Percentiles rank a stretch among this genome's conserved stretches.
phyloP scores from a whole-genome alignment of 148 eudicot genomes.

The Euryodendron excelsum region DNA sequence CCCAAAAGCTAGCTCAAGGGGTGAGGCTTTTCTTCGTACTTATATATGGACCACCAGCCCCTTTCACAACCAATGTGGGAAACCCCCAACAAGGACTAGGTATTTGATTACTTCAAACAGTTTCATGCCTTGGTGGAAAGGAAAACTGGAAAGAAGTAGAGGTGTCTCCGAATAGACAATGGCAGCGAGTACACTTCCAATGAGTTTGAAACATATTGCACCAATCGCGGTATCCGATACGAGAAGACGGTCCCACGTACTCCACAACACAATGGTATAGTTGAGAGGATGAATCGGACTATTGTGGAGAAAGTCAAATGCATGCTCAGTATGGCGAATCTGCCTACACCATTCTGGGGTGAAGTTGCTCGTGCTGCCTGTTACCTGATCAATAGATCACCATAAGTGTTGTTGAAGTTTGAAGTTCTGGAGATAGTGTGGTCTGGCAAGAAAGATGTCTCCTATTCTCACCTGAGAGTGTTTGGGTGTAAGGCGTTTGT shows the following conservation, averaged over 20 bases:
- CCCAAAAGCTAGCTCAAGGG: too few species aligned
- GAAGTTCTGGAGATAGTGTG: too few species aligned
- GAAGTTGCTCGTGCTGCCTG: background rate
- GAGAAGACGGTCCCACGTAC: background rate
- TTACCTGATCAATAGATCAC: constrained; percentile 4
- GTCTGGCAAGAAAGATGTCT: too few species aligned
- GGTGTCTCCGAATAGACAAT: background rate
- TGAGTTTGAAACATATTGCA: background rate
- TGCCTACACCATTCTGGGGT: background rate
- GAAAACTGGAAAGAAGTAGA: background rate
- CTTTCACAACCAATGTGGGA: too few species aligned
- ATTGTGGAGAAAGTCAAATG: too few species aligned
- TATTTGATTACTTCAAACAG: background rate
- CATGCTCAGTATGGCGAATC: background rate
- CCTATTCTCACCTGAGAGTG: too few species aligned
- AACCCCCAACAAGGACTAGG: background rate
- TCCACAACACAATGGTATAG: constrained; percentile 5
- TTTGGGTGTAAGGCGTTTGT: too few species aligned
- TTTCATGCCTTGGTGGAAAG: background rate
- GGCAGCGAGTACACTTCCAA: background rate
- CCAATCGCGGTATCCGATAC: background rate
- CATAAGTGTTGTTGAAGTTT: background rate
- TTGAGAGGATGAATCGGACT: too few species aligned
- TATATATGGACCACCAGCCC: too few species aligned
- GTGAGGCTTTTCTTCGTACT: too few species aligned